These are phyloP conservation scores for Phaeomoniella chlamydospora DNA, from an alignment of 2,329 filamentous ascomycete genomes.

Conservation along the genomic window DNA sequence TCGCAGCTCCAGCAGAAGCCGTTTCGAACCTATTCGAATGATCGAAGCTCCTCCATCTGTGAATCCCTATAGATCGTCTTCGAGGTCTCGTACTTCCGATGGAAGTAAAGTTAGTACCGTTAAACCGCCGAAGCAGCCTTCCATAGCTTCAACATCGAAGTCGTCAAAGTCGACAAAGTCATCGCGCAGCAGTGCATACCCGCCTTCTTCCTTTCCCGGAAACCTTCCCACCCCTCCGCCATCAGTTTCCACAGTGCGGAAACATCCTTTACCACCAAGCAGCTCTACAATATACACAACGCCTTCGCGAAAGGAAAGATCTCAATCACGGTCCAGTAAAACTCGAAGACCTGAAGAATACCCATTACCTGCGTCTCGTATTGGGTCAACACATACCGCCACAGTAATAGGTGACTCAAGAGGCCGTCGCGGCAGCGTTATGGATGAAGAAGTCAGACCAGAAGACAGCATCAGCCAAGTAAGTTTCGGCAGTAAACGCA, in stretches of 20 bases:
- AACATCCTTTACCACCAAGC: not conserved
- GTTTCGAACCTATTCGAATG: not conserved
- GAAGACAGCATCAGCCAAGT: constrained; percentile 2
- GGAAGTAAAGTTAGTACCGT: not conserved
- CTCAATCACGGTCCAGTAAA: not conserved
- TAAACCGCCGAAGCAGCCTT: not conserved
- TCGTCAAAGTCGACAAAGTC: not conserved
- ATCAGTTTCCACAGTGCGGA: not conserved
- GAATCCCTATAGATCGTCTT: not conserved
- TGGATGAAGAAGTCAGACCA: constrained; percentile 1
- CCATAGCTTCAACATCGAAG: not conserved
- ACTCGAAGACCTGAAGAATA: not conserved
- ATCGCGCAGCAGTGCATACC: not conserved
- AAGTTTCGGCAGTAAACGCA: not conserved
- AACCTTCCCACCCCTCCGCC: not conserved
- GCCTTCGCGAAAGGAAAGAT: not conserved
- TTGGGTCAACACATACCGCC: not conserved
- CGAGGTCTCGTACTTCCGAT: not conserved
- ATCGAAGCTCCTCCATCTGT: not conserved
- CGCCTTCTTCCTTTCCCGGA: not conserved
- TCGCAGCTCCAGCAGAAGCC: not conserved
- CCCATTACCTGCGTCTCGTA: not conserved
- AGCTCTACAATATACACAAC: not conserved
- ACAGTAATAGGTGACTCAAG: not conserved
- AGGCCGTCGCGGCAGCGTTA: not conserved